Evolutionary conservation across 352 stramenopile genomes (phyloP).

Genomic region (Pythium sukuiense): DNA sequence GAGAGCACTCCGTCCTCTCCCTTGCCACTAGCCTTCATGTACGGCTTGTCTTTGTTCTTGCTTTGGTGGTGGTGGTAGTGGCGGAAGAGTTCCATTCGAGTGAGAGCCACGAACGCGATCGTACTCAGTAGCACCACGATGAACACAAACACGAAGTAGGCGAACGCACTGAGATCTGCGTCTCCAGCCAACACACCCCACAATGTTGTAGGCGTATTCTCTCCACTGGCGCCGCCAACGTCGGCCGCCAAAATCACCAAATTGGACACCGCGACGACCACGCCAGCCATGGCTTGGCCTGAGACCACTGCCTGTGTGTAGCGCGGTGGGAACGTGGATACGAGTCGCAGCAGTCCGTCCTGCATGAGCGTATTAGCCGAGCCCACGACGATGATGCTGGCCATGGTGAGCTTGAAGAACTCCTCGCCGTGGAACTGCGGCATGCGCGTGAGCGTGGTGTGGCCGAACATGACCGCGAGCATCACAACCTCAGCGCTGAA

Average conservation of each 20-base stretch:
- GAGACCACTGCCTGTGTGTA: conserved; percentile 81
- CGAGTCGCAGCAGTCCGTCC: conserved; percentile 74
- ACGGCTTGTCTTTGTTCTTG: conserved; percentile 20
- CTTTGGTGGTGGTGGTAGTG: conserved; percentile 46
- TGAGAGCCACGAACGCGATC: conserved; percentile 57
- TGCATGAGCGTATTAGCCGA: conserved; percentile 77
- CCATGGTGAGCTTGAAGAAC: conserved; percentile 81
- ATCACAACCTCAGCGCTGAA: conserved; percentile 69
- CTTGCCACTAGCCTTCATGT: conserved; percentile 3
- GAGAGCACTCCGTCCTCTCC: conserved; percentile 5
- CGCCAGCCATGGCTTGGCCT: conserved; percentile 71
- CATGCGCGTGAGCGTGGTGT: conserved; percentile 71
- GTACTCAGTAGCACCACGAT: conserved; percentile 57
- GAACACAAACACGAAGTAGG: conserved; percentile 82
- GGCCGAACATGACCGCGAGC: conserved; percentile 67
- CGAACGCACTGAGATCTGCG: conserved; percentile 63
- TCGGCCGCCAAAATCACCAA: conserved; percentile 63
- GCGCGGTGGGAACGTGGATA: conserved; percentile 67
- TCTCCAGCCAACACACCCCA: conserved; percentile 32
- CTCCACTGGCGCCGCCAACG: conserved; percentile 4
- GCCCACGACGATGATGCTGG: conserved; percentile 69
- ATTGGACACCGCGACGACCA: conserved; percentile 71
- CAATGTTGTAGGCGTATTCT: conserved; percentile 1
- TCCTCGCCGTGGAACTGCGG: conserved; percentile 59
- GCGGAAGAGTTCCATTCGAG: conserved; percentile 61